Base-by-base conservation (phyloP, 2,329 filamentous ascomycete species). In the Conoideocrella luteorostrata region DNA sequence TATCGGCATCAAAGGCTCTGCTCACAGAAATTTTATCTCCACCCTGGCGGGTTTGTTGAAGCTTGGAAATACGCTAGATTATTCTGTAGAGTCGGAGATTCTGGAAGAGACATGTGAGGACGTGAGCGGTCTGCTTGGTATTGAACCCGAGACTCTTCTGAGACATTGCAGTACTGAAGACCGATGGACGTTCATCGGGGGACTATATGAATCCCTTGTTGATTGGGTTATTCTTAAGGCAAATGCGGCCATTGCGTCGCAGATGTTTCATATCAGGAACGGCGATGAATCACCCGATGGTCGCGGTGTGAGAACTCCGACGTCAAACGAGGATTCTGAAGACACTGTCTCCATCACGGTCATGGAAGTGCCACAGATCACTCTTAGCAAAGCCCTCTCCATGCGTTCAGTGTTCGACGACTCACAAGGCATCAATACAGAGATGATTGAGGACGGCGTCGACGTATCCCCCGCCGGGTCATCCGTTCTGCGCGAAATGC, bases 401-500 rank as follows among this genome's bases (percentile, higher is more conserved):
- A 80, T 98, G 69, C 86, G 88, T 30, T 88, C 87, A 12, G 80
- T 97, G 28, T 98, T 98, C 55, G 91, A 98, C 53, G 93, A 97
- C 55, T 79, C 74, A n/a, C 72, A 84, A 17, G 93, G 93, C 41
- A 96, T 98, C 67, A 97, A 97, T 55, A 77, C 85, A 0, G 93
- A 98, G 69, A 97, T 98, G 90, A 95, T 91, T 57, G 84, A 91
- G 49, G 93, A 98, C 53, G 93, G 93, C 9, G 78, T 98, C 1
- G 77, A 86, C n/a, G 76, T 94, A 2, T 67, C 76, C 1, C 55
- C 83, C 0, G 81, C 81, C 2, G 86, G 86, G n/a, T 84, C 83
- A 46, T 94, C 91, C 0, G 84, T 97, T 9, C 62, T 91, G 12
- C 82, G 86, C 29, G 90, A 96, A 60, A 94, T 95, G 85, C 80